These are phyloP conservation scores for Entomortierella lignicola DNA, from an alignment of 192 early-diverging fungal genomes.

Conservation along the genomic window DNA sequence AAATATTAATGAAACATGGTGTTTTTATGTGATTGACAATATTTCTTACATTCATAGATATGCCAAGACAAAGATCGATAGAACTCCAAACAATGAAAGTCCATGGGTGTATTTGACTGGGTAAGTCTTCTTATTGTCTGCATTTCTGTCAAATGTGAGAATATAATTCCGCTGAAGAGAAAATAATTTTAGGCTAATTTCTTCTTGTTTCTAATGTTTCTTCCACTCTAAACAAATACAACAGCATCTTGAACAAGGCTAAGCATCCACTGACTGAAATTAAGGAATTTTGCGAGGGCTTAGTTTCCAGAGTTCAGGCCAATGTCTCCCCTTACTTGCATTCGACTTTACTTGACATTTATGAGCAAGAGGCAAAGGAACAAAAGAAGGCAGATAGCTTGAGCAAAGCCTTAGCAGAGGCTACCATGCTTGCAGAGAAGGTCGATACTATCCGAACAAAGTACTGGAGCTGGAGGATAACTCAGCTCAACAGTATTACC, in stretches of 20 bases:
- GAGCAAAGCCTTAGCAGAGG: slow-evolving; percentile 48
- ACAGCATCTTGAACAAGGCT: slow-evolving; percentile 56
- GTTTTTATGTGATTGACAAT: not conserved
- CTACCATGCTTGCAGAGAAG: slow-evolving; percentile 62
- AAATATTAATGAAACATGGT: not conserved
- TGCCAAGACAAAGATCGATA: slow-evolving; percentile 71
- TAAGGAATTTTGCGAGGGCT: slow-evolving; percentile 54
- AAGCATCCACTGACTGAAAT: slow-evolving; percentile 46
- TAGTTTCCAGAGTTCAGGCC: slow-evolving; percentile 21
- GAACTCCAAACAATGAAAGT: slow-evolving; percentile 92
- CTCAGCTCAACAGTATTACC: slow-evolving; percentile 25
- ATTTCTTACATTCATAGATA: slow-evolving; percentile 55
- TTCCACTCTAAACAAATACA: not conserved
- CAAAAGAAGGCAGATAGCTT: slow-evolving; percentile 23
- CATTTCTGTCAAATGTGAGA: too few relatives aligned
- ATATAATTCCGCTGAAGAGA: too few relatives aligned
- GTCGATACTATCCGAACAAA: slow-evolving; percentile 72
- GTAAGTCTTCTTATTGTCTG: slow-evolving; percentile 55
- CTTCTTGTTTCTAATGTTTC: not conserved
- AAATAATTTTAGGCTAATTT: too few relatives aligned
- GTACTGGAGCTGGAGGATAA: slow-evolving; percentile 74
- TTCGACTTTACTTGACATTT: slow-evolving; percentile 58
- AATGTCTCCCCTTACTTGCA: slow-evolving; percentile 56
- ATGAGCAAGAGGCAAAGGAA: slow-evolving; percentile 57
- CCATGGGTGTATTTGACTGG: slow-evolving; percentile 93